A percentile compares a stretch with the other conserved stretches of the same genome.
Conservation (phyloP, 805 yeast species). For the Sugiyamaella lignohabitans region DNA sequence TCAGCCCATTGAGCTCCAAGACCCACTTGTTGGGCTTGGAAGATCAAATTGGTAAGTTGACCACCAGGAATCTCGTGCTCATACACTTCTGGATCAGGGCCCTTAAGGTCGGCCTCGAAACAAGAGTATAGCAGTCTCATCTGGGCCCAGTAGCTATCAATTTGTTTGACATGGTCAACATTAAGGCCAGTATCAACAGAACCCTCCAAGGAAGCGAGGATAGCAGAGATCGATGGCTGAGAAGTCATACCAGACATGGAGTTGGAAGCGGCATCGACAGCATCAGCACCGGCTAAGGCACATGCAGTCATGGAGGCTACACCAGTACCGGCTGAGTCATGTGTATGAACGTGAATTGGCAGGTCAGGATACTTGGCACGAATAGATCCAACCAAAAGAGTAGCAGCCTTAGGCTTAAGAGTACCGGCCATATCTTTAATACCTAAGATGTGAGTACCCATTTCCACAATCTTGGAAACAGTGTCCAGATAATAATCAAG, state of each 20-base stretch:
- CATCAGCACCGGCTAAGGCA: slow-evolving; percentile 96
- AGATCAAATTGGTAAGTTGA: slow-evolving; percentile 91
- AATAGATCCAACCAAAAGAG: slow-evolving; percentile 66
- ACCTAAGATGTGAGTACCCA: slow-evolving; percentile 97
- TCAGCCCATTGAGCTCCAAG: slow-evolving; percentile 94
- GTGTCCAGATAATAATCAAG: slow-evolving; percentile 79
- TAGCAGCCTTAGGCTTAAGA: slow-evolving; percentile 91
- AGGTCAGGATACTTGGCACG: slow-evolving; percentile 84
- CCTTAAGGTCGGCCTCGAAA: slow-evolving; percentile 97
- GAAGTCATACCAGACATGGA: slow-evolving; percentile 98
- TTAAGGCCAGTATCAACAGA: slow-evolving; percentile 68
- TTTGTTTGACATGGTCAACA: slow-evolving; percentile 61
- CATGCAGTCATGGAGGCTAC: slow-evolving; percentile 94
- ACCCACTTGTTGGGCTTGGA: slow-evolving; percentile 99
- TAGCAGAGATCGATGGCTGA: slow-evolving; percentile 92
- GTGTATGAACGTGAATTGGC: slow-evolving; percentile 98
- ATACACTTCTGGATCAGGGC: slow-evolving; percentile 99
- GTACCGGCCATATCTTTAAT: slow-evolving; percentile 99
- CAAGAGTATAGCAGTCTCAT: slow-evolving; percentile 95
- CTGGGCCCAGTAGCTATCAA: slow-evolving; percentile 98
- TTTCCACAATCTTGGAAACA: slow-evolving; percentile 73
- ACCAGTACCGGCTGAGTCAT: slow-evolving; percentile 99
- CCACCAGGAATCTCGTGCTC: slow-evolving; percentile 99
- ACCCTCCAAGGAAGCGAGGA: slow-evolving; percentile 88
- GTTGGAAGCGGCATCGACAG: slow-evolving; percentile 94